phyloP scores from a whole-genome alignment of 164 flowering plant genomes.

The Vitis rotundifolia region DNA sequence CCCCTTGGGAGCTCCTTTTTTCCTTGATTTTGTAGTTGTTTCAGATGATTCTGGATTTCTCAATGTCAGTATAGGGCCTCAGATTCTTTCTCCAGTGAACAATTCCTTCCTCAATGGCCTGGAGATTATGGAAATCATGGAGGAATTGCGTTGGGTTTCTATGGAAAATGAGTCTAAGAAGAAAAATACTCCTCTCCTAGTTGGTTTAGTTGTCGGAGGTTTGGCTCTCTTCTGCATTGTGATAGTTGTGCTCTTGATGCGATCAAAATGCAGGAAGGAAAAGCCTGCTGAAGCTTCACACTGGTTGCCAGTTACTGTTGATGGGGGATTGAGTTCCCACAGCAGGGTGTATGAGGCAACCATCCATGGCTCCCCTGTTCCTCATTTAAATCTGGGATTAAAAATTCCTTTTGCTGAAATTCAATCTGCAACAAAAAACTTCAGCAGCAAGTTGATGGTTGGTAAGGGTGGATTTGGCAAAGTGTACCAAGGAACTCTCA shows the following conservation, averaged over 20 bases:
- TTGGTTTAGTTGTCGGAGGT: constrained; percentile 3
- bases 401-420: constrained; percentile 5
- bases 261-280: not conserved
- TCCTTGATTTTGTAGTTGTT: constrained; percentile 11
- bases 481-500: constrained; percentile 10
- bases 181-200: not conserved
- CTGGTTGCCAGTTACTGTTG: not conserved
- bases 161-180: not conserved
- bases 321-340: not conserved
- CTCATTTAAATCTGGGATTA: not conserved
- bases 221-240: not conserved
- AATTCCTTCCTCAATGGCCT: constrained; percentile 16
- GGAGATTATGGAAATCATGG: constrained; percentile 12
- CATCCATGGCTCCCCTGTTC: not conserved
- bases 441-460: not conserved
- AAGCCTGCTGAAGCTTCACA: not conserved
- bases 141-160: not conserved
- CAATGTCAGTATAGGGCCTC: constrained; percentile 4
- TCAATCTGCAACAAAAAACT: not conserved
- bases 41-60: constrained; percentile 4
- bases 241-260: not conserved
- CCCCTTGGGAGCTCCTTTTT: constrained; percentile 3
- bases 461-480: constrained; percentile 22
- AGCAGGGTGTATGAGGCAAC: not conserved
- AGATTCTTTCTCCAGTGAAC: not conserved